Base-by-base conservation (phyloP, 225 moss, liverwort and hornwort genomes). In the Bryum argenteum region DNA sequence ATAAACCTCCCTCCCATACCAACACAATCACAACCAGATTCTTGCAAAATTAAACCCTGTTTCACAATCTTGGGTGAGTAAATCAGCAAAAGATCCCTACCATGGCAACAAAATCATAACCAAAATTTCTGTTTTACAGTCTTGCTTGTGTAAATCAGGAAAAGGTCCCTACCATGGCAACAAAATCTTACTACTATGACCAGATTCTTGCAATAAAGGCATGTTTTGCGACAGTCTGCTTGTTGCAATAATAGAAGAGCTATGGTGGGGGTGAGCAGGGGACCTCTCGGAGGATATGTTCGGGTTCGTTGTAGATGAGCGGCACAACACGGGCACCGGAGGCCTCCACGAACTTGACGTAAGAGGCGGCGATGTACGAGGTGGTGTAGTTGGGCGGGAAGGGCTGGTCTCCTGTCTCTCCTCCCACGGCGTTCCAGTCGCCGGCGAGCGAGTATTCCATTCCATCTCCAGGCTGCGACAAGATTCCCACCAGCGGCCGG, bases 301-400 rank as follows among this genome's bases (percentile, higher is more conserved):
- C 97, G 0, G 94, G 89, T 54, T 98, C 97, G 79, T 92, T 86
- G 84, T 88, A 92, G 19, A 98, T 37, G 18, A 98, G 85, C 13
- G 97, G 94, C 48, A 98, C 89, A 8, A 57, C 94, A 20, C 97
- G 90, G 38, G 82, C 97, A 13, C 97, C 97, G 5, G 89, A 94
- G 0, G 87, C 54, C 75, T 98, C 97, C 37, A 94, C 97, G 58
- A 98, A 94, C 73, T 98, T 98, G 55, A 98, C 89, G 52, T 98
- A 94, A 10, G 94, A 94, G 0, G 94, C 91, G 22, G 94, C 92
- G 33, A 98, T 88, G 67, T 92, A 94, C 28, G 94, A 94, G 8
- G 71, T 76, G 0, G 55, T 77, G 21, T 59, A 61, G 15, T 65
- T 69, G 7, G 80, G 69, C 33, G 80, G 76, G 3, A 68, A 14